Conservation (phyloP, 768 basidiomycete species). For the Suillus americanus region DNA sequence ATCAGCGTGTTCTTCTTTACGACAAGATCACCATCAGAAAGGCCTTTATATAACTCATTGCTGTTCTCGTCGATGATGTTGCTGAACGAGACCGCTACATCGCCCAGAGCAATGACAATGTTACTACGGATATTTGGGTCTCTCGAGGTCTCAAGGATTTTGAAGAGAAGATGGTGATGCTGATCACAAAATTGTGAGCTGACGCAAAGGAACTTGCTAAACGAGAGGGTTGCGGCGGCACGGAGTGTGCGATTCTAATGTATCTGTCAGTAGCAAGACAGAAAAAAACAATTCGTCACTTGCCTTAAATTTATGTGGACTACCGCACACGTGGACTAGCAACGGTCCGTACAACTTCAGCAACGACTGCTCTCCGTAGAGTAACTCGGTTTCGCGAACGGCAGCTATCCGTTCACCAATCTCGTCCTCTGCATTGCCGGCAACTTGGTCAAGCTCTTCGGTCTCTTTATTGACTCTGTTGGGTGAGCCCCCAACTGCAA, state of each 20-base stretch:
- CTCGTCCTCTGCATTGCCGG: constrained; percentile 97
- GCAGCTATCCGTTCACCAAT: constrained; percentile 89
- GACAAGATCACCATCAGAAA: constrained; percentile 80
- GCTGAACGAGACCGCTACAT: constrained; percentile 98
- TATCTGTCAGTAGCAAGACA: constrained; percentile 9
- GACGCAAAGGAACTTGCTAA: constrained; percentile 97
- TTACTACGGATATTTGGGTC: constrained; percentile 92
- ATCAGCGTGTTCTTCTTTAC: constrained; percentile 99
- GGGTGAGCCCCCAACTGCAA: constrained; percentile 39
- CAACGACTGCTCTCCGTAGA: constrained; percentile 81
- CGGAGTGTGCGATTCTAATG: constrained; percentile 80
- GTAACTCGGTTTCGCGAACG: constrained; percentile 82
- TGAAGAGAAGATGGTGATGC: constrained; percentile 87
- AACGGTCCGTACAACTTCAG: constrained; percentile 87
- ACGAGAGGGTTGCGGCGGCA: constrained; percentile 81
- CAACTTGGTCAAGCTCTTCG: constrained; percentile 96
- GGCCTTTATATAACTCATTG: constrained; percentile 90
- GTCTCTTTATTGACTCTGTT: constrained; percentile 50
- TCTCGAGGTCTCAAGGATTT: constrained; percentile 87
- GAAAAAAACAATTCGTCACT: constrained; percentile 10
- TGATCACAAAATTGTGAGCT: constrained; percentile 92
- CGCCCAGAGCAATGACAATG: constrained; percentile 96
- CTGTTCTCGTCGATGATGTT: constrained; percentile 97
- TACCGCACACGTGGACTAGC: constrained; percentile 87
- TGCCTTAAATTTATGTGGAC: constrained; percentile 90